These are phyloP conservation scores for Pythium guiyangense DNA, from an alignment of 352 stramenopile genomes.

Conservation along the genomic window DNA sequence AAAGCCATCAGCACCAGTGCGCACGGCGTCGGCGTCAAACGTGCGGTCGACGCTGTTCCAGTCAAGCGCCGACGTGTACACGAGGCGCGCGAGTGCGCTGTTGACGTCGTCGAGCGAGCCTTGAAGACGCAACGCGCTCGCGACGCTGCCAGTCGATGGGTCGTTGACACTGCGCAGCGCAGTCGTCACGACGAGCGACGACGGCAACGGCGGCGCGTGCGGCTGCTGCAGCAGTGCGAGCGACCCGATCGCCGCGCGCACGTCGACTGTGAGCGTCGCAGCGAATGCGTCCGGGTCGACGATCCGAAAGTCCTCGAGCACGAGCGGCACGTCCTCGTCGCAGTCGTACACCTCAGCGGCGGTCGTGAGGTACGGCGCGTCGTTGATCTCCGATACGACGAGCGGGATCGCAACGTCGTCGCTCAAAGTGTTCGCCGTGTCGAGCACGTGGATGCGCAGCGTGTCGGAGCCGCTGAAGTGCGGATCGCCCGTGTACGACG, in stretches of 20 bases:
- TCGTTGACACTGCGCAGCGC: neutral
- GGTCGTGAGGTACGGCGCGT: conserved; percentile 48
- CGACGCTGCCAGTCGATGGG: neutral
- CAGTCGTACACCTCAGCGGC: conserved; percentile 36
- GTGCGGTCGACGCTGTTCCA: conserved; percentile 60
- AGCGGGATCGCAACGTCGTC: conserved; percentile 39
- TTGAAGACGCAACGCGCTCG: conserved; percentile 21
- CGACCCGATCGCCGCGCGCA: conserved; percentile 28
- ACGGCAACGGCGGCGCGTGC: neutral
- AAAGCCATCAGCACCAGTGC: conserved; percentile 18
- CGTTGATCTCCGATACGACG: conserved; percentile 47
- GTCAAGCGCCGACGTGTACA: conserved; percentile 49
- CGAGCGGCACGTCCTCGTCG: conserved; percentile 46
- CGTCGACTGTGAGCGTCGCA: conserved; percentile 15
- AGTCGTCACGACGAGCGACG: conserved; percentile 1
- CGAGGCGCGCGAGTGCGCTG: conserved; percentile 29
- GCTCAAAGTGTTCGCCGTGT: conserved; percentile 8
- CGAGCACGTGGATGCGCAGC: conserved; percentile 28
- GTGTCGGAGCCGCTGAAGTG: conserved; percentile 44
- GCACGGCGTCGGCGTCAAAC: conserved; percentile 5
- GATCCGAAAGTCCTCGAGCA: conserved; percentile 38
- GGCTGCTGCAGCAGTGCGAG: conserved; percentile 24
- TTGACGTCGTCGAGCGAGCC: conserved; percentile 41
- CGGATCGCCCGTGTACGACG: conserved; percentile 32
- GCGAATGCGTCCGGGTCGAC: conserved; percentile 36